Base-by-base conservation (phyloP, 768 basidiomycete species). In the Pulveroboletus sp. region DNA sequence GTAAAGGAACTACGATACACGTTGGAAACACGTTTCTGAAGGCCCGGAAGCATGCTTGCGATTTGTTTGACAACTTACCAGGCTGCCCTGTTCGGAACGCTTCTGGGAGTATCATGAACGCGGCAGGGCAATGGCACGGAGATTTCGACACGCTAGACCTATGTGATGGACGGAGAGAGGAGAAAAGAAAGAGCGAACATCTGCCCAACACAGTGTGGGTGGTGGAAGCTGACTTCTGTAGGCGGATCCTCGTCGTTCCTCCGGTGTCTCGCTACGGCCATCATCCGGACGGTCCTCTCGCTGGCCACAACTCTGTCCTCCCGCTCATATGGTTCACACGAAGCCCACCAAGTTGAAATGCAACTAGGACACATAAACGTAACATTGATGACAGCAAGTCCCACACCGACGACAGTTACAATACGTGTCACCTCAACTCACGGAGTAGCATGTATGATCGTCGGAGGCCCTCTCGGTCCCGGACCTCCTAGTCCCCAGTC, bases 1-100 rank as follows among this genome's bases (percentile, higher is more conserved):
- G 46, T 9, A 48, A 39, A 37, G 42, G 47, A 51, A 13, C 48
- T 63, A 45, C 35, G 32, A 55, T 32, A 46, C 65, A 67, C 62
- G 67, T 37, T 56, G 48, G 50, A 9, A 54, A 67, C 65, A 69
- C 65, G 67, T 69, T 67, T 56, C 44, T 51, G 32, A 51, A 51
- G 46, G 44, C 48, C 42, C 36, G 39, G 31, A 46, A 36, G 43
- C 51, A 50, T 48, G 57, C 46, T 53, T 49, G 44, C 5, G 50
- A 54, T 54, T 60, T 65, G 54, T 60, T 47, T 36, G 33, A 54
- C 31, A 42, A 58, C 59, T 30, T 51, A 57, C 55, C 46, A 46
- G 45, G 17, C 33, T 59, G 40, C 48, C 53, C 54, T 37, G 55
- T 55, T 63, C 53, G 61, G 58, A 49, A 55, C 15, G 46, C 35